Evolutionary conservation across 768 basidiomycete genomes (phyloP).

Genomic region (Kwoniella bestiolae): DNA sequence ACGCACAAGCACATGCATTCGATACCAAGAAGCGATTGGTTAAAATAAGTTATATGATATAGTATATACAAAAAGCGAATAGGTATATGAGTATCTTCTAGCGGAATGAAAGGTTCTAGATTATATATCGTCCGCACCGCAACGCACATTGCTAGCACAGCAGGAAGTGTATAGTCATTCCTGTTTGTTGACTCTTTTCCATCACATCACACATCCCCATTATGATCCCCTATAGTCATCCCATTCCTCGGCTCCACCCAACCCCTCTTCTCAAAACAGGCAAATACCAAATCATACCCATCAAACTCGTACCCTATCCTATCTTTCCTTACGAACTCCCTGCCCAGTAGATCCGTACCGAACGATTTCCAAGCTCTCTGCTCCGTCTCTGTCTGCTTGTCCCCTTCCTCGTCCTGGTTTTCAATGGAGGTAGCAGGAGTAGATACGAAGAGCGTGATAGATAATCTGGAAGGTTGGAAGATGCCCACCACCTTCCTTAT

Average conservation of each 20-base stretch:
- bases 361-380: constrained; percentile 66
- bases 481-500: constrained; percentile 87
- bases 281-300: constrained; percentile 61
- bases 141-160: no score
- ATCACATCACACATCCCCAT: constrained; percentile 2
- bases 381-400: constrained; percentile 63
- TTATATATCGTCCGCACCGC: no score
- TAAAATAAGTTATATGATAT: neutral
- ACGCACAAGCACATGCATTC: no score
- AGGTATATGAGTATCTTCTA: no score
- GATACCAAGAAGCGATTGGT: no score
- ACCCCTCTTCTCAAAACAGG: constrained; percentile 53
- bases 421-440: constrained; percentile 26
- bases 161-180: no score
- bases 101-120: neutral
- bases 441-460: constrained; percentile 85
- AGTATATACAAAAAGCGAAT: neutral
- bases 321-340: constrained; percentile 78
- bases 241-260: constrained; percentile 30
- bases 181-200: no score
- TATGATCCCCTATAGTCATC: neutral
- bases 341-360: constrained; percentile 52
- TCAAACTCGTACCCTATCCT: constrained; percentile 98
- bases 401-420: constrained; percentile 49
- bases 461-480: constrained; percentile 85